These are phyloP conservation scores for Rhododendron simsii DNA, from an alignment of 148 eudicot genomes.

Conservation along the genomic window DNA sequence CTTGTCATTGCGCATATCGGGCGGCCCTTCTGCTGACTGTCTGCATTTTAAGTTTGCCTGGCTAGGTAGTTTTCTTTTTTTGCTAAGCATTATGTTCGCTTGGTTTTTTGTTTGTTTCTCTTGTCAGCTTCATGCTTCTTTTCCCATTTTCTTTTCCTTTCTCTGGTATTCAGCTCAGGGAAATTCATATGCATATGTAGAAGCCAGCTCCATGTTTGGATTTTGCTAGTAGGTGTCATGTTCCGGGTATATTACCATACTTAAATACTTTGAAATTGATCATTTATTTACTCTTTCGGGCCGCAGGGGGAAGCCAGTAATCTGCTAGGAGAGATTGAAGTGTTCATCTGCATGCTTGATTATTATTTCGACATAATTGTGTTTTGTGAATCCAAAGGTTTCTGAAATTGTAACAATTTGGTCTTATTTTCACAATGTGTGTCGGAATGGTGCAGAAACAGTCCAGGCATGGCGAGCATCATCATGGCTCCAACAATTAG, in stretches of 20 bases:
- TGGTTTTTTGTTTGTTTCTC: neutral
- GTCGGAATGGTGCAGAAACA: conserved; percentile 9
- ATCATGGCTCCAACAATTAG: conserved; percentile 34
- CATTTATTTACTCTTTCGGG: neutral
- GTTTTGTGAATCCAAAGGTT: neutral
- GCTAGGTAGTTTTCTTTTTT: neutral
- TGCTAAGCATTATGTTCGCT: neutral
- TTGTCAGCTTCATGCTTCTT: neutral
- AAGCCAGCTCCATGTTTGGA: neutral
- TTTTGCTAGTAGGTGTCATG: neutral
- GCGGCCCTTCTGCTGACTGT: neutral
- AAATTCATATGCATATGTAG: neutral
- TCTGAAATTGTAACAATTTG: neutral
- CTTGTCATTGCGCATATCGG: neutral
- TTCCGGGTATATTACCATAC: neutral
- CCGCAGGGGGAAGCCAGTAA: neutral
- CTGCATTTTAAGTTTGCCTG: neutral
- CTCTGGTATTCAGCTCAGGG: neutral
- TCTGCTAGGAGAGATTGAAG: neutral
- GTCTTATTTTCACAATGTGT: neutral
- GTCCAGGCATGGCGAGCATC: conserved; percentile 43
- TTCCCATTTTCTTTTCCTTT: neutral
- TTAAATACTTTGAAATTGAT: neutral
- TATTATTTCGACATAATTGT: neutral
- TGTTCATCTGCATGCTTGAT: neutral